phyloP scores from a whole-genome alignment of 192 early-diverging fungal genomes.

The Coemansia pectinata region DNA sequence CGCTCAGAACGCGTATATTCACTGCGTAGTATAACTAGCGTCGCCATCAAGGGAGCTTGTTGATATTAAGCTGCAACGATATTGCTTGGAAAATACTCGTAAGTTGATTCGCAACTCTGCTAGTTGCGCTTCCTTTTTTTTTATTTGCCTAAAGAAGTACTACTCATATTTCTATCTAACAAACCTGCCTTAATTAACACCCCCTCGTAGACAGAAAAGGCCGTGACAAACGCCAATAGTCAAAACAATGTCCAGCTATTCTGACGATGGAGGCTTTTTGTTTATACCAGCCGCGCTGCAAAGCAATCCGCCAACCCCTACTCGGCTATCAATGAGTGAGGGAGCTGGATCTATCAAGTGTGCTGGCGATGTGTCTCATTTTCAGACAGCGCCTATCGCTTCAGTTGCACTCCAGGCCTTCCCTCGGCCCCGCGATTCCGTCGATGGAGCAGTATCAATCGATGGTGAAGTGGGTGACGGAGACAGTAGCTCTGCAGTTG shows the following conservation, averaged over 20 bases:
- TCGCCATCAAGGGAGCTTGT: background rate
- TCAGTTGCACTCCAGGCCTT: constrained; percentile 19
- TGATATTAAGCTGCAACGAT: background rate
- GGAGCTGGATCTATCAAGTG: background rate
- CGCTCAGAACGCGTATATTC: background rate
- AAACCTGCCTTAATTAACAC: background rate
- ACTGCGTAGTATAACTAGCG: background rate
- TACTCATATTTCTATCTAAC: background rate
- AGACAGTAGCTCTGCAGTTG: background rate
- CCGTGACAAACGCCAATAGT: background rate
- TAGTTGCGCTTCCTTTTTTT: background rate
- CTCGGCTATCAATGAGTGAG: constrained; percentile 24
- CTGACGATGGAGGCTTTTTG: constrained; percentile 9
- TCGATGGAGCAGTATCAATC: constrained; percentile 9
- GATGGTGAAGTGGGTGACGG: background rate
- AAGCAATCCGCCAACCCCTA: constrained; percentile 38
- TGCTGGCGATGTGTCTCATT: background rate
- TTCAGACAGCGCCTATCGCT: background rate
- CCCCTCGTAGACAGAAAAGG: background rate
- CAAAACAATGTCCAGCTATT: background rate
- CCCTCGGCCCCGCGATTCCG: constrained; percentile 31
- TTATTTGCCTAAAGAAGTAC: background rate
- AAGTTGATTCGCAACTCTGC: background rate
- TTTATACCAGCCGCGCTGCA: constrained; percentile 44
- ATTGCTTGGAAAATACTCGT: background rate